Evolutionary conservation across 1,284 basidiomycete genomes (phyloP).

Genomic region (Heterobasidion occidentale): DNA sequence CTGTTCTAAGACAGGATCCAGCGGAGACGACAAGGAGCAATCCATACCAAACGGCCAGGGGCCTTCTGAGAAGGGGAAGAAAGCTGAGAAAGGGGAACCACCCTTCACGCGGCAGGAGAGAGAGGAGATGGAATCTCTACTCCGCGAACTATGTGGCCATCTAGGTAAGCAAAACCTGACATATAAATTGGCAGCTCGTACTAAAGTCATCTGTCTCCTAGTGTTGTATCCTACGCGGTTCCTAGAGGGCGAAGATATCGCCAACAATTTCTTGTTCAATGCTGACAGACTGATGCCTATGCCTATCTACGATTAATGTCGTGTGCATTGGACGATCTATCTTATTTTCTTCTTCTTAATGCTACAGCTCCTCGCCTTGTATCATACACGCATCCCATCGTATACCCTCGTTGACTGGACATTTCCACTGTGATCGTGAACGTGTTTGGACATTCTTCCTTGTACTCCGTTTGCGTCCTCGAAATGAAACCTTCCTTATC

Average conservation of each 20-base stretch:
- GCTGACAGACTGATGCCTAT: conserved; percentile 61
- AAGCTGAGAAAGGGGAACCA: conserved; percentile 42
- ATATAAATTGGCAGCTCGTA: not conserved
- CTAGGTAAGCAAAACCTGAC: conserved; percentile 49
- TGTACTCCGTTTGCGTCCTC: no score
- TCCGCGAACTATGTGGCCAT: conserved; percentile 75
- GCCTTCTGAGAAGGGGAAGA: conserved; percentile 28
- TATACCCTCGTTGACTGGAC: not conserved
- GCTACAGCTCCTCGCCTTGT: not conserved
- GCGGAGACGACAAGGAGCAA: not conserved
- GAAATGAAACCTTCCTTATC: no score
- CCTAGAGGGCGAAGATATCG: conserved; percentile 79
- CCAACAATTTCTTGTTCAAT: conserved; percentile 88
- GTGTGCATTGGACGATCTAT: not conserved
- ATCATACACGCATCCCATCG: not conserved
- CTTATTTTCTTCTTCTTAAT: not conserved
- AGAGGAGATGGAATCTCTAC: conserved; percentile 81
- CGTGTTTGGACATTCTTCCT: not conserved
- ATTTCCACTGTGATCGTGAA: not conserved
- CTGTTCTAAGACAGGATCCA: not conserved
- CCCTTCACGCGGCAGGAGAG: conserved; percentile 78
- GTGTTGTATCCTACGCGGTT: conserved; percentile 80
- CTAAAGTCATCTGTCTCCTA: conserved; percentile 19
- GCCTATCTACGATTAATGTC: conserved; percentile 40
- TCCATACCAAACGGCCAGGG: conserved; percentile 1